Base-by-base conservation (phyloP, 768 basidiomycete species). In the Gloeophyllum trabeum region DNA sequence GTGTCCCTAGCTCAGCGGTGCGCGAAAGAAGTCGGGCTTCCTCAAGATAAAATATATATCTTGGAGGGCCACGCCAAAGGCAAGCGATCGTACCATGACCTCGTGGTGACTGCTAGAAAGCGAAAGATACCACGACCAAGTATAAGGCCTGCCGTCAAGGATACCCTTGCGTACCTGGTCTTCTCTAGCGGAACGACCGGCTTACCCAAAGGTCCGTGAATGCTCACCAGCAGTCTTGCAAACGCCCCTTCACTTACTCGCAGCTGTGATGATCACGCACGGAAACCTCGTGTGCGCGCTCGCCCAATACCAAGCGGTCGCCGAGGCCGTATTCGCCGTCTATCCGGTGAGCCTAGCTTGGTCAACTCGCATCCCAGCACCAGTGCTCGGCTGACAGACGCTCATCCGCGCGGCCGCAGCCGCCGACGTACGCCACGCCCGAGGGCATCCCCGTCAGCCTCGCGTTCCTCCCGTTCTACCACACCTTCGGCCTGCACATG, bases 171-270 rank as follows among this genome's bases (percentile, higher is more conserved):
- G 1, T 83, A 86, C 54, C 61, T 87, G 3, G 62, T 80, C 0
- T 84, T 83, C 52, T 87, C 84, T 0, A 86, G 84, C 50, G 84
- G 84, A 19, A 87, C 85, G 0, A 85, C 71, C 45, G 84, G 85
- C 0, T 60, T 78, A 3, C 81, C 84, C 0, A 87, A 87, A 71
- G 81, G 82, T 76, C 20, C 5, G 53, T 46, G 5, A 4, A 14
- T 4, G 22, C 32, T 24, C 28, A 22, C 16, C 14, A 6, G 20
- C 24, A 3, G 12, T 21, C 34, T 14, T 42, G 5, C 20, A 26
- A 20, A 18, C 36, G 4, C 22, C 5, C 6, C 19, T 18, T 19
- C 21, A 6, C 22, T 10, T 25, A 7, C 28, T 37, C 6, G 14
- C 25, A 59, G 58, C 51, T 22, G 57, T 60, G 7, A 54, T 54